These are phyloP conservation scores for Candida pseudoviswanathii DNA, from an alignment of 1,139 yeast species.

Conservation along the genomic window DNA sequence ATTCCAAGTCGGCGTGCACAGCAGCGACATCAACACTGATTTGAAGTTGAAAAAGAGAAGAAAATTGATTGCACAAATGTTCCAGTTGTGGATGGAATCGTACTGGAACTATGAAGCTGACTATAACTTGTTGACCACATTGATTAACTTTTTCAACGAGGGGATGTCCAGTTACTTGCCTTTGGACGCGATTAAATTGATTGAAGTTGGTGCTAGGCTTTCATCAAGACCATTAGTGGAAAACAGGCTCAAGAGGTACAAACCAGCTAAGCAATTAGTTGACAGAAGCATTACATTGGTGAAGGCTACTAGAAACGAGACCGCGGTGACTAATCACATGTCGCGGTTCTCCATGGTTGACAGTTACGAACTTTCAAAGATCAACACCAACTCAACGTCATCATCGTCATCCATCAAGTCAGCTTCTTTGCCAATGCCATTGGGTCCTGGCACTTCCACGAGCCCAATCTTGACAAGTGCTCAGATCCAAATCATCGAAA, in stretches of 20 bases:
- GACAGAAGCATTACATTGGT: conserved; percentile 47
- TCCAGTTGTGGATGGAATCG: conserved; percentile 84
- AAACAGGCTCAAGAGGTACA: conserved; percentile 18
- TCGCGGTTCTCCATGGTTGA: conserved; percentile 50
- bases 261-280: conserved; percentile 38
- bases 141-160: conserved; percentile 78
- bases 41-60: conserved; percentile 64
- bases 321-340: conserved; percentile 20
- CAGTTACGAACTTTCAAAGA: conserved; percentile 51
- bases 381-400: conserved; percentile 46
- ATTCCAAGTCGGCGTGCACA: conserved; percentile 50
- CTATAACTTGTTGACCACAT: conserved; percentile 60
- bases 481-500: conserved; percentile 47
- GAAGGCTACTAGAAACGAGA: conserved; percentile 27
- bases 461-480: conserved; percentile 38
- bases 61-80: conserved; percentile 64
- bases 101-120: conserved; percentile 77
- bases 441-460: conserved; percentile 44
- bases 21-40: conserved; percentile 46
- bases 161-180: conserved; percentile 61
- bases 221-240: conserved; percentile 40
- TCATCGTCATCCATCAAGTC: conserved; percentile 36
- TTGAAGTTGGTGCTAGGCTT: conserved; percentile 64
- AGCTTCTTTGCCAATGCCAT: conserved; percentile 45
- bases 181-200: conserved; percentile 59